Evolutionary conservation across 106 monocot genomes (phyloP), one percentile per base, ranked within the genome.

Genomic region (Allium cepa): DNA sequence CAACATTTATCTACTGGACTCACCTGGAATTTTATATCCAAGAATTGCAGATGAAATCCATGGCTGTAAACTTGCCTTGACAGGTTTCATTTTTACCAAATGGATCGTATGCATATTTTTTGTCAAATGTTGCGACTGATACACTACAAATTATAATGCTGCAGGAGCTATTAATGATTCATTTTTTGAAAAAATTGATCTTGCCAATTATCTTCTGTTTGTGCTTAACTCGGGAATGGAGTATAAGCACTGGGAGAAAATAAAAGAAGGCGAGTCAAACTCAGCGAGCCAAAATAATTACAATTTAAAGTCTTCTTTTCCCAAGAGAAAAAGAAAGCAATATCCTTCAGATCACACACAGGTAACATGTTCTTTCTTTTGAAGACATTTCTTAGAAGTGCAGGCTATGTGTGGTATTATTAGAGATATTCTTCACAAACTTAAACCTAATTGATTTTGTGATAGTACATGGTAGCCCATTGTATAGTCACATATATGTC

Each of bases 311-410:
- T 58, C 69, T 17, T 55, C 53, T 8, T 68, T 2, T 46, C 64
- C 16, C 4, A 7, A 59, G 55, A 71, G 27, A 61, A 83, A 47
- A 58, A 88, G 52, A 70, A 75, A 70, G 22, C 83, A 78, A 66
- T 86, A 81, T 77, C 48, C 78, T 72, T 81, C 91, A 69, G 94
- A 95, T 82, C 94, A 95, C 69, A 95, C 94, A 56, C 87, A 95
- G 79, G 91, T 91, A 16, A 57, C 46, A 36, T 22, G 22, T 22
- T 22, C 22, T 22, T 22, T 22, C 22, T 22, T 22, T 22, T 22
- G 22, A 22, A 22, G 22, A 22, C 22, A 1, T 22, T 22, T 22
- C 22, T 22, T 22, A 22, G 22, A 22, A 22, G 22, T 22, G 22
- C 22, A 22, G 22, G 22, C 22, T 22, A 22, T 22, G 22, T 22